Percentiles rank a stretch among this genome's conserved stretches.
Conservation (phyloP, 331 rosid species). For the Pyracantha coccinea region DNA sequence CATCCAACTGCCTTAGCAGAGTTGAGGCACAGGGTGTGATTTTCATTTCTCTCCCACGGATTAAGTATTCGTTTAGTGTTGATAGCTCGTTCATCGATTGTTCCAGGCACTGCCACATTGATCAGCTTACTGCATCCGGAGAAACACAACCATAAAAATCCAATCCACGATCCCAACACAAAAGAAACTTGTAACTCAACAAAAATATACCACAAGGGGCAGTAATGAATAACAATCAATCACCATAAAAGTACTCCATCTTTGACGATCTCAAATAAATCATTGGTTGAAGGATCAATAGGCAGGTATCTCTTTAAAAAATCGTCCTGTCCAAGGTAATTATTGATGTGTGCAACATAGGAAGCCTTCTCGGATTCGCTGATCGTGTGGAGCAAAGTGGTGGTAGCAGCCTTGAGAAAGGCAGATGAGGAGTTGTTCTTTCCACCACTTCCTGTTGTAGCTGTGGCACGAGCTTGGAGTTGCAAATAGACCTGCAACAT, state of each 20-base stretch:
- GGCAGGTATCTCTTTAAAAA: constrained; percentile 78
- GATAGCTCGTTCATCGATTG: constrained; percentile 90
- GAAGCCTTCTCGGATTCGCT: constrained; percentile 98
- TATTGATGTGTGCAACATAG: constrained; percentile 84
- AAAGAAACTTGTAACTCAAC: background rate
- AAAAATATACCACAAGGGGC: background rate
- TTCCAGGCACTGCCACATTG: constrained; percentile 96
- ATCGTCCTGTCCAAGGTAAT: constrained; percentile 75
- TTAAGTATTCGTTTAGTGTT: constrained; percentile 82
- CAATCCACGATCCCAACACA: background rate
- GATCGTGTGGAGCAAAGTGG: constrained; percentile 96
- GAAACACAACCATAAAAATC: background rate
- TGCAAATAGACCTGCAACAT: constrained; percentile 62
- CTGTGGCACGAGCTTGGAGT: constrained; percentile 69
- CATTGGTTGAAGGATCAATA: constrained; percentile 77
- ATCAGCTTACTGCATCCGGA: constrained; percentile 79
- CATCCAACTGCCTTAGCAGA: constrained; percentile 99
- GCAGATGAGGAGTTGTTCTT: constrained; percentile 67
- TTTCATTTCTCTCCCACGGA: constrained; percentile 99
- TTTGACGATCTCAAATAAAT: constrained; percentile 87
- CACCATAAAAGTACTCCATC: constrained; percentile 98
- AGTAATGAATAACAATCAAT: constrained; percentile 6
- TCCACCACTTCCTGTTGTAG: constrained; percentile 68
- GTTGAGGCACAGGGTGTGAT: constrained; percentile 95
- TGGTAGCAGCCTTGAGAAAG: constrained; percentile 93